phyloP scores from a whole-genome alignment of 257 asterid genomes.

The Verbascum thapsus region DNA sequence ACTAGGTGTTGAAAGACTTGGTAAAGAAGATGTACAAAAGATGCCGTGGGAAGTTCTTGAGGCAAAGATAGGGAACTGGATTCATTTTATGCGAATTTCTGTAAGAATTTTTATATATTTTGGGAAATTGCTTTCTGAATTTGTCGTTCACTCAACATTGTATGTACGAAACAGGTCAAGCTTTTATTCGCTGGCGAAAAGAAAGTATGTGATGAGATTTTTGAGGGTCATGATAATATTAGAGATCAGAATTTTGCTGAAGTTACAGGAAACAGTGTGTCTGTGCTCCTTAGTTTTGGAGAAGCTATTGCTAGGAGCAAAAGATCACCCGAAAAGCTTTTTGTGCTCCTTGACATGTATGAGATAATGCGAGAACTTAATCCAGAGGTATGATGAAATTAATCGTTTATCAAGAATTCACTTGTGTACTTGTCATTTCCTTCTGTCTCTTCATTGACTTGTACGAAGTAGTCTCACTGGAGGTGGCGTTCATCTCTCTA shows the following conservation, averaged over 20 bases:
- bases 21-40: constrained; percentile 94
- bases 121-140: constrained; percentile 13
- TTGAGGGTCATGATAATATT: constrained; percentile 60
- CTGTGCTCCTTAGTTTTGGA: constrained; percentile 80
- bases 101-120: constrained; percentile 43
- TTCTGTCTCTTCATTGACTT: constrained; percentile 16
- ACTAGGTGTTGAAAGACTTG: constrained; percentile 86
- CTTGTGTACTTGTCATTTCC: constrained; percentile 6
- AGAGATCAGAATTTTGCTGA: constrained; percentile 87
- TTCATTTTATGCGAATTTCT: constrained; percentile 76
- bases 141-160: constrained; percentile 18
- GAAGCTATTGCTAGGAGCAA: constrained; percentile 95
- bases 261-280: constrained; percentile 65
- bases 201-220: constrained; percentile 75
- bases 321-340: constrained; percentile 88
- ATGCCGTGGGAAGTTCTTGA: constrained; percentile 98
- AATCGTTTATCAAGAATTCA: constrained; percentile 2
- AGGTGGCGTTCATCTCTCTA: not conserved
- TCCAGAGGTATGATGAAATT: constrained; percentile 57
- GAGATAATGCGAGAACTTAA: constrained; percentile 93
- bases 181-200: constrained; percentile 84
- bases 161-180: constrained; percentile 57
- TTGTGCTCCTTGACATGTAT: constrained; percentile 94
- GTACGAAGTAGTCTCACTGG: not conserved
- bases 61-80: constrained; percentile 92